Base-by-base conservation (phyloP, 306 rosid species). In the Cicer cuneatum region DNA sequence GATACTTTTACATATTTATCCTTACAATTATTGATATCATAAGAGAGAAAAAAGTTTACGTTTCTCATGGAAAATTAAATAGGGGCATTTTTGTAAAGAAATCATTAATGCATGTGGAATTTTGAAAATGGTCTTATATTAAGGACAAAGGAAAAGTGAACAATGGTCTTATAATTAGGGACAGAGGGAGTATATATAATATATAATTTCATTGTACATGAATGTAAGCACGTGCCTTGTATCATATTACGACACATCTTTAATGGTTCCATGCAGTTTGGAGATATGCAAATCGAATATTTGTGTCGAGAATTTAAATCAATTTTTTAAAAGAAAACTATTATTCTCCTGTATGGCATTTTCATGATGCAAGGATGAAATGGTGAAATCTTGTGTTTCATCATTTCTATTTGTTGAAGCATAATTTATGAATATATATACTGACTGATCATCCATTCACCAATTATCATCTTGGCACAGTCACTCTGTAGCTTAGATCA, bases 231-330 rank as follows among this genome's bases (percentile, higher is more conserved):
- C 18, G 24, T 54, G 13, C 8, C n/a, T 7, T 66, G 45, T 67
- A 52, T 77, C 56, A 35, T 73, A 38, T 18, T 42, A 42, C 18
- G 63, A 9, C 67, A 21, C 47, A 82, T 72, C 49, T 45, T 39
- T 29, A 35, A 39, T 57, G 38, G 40, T 40, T 29, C 41, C 37
- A 67, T 42, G 62, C 51, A 42, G 47, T 82, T 77, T 67, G 76
- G 37, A 52, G 63, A 48, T 77, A 57, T 66, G 46, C 6, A 47
- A 52, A 46, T 79, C 5, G 45, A 58, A 72, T 66, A 16, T 63
- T 70, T 37, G 15, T 67, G 37, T 41, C 15, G 59, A 24, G 16
- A 64, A 80, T 13, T 48, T 80, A 67, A 39, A 40, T 40, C 58
- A 40, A 53, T 59, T 80, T 7, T 59, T 33, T 6, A 51, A 74